phyloP scores from a whole-genome alignment of 495 filamentous ascomycete species.

The Talaromyces proteolyticus region DNA sequence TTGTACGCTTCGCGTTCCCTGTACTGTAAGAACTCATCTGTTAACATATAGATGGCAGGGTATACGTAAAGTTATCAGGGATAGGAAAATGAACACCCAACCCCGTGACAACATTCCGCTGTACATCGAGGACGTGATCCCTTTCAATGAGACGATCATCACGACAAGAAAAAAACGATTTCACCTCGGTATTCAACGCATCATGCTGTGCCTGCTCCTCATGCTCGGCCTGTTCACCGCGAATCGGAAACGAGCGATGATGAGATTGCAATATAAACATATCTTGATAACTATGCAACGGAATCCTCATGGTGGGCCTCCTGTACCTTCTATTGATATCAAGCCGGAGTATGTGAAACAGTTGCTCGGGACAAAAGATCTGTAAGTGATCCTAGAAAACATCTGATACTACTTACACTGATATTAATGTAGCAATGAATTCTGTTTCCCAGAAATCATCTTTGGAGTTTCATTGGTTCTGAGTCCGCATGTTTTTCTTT shows the following conservation, averaged over 20 bases:
- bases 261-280: conserved; percentile 17
- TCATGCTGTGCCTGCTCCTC: conserved; percentile 11
- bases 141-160: conserved; percentile 17
- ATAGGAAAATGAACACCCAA: conserved; percentile 10
- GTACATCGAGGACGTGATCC: conserved; percentile 17
- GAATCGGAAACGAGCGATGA: conserved; percentile 12
- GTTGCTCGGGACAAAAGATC: conserved; percentile 12
- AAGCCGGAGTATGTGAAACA: conserved; percentile 12
- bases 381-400: conserved; percentile 8
- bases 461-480: conserved; percentile 17
- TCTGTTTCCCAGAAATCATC: conserved; percentile 19
- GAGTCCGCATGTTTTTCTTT: conserved; percentile 18
- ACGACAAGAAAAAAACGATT: conserved; percentile 16
- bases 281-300: conserved; percentile 16
- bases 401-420: background rate
- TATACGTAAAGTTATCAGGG: conserved; percentile 12
- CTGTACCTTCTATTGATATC: conserved; percentile 14
- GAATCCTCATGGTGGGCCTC: conserved; percentile 14
- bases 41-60: conserved; percentile 9
- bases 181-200: conserved; percentile 15
- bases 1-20: conserved; percentile 1
- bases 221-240: conserved; percentile 14
- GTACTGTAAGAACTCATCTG: background rate
- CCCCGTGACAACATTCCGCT: conserved; percentile 11
- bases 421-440: conserved; percentile 12